phyloP scores from a whole-genome alignment of 305 asterid genomes.

The Euphrasia arctica region DNA sequence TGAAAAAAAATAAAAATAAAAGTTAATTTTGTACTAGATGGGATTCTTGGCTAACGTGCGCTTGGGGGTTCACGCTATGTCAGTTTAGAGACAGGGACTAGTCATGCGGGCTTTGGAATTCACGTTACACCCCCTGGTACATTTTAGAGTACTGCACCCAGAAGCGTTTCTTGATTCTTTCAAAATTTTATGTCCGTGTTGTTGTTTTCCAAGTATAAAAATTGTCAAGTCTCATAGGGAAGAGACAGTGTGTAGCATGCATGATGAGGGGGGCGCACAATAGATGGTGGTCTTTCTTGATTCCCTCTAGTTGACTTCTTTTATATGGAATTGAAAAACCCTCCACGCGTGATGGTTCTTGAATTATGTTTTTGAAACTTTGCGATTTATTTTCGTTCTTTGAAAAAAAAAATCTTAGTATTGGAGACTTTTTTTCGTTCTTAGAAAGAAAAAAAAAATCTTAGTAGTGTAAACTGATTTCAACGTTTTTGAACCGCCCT shows the following conservation, averaged over 20 bases:
- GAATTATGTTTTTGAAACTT: slow-evolving; percentile 28
- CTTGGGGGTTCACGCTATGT: slow-evolving; percentile 54
- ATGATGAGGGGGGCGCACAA: slow-evolving; percentile 31
- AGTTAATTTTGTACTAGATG: no score
- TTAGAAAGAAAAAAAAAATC: not conserved
- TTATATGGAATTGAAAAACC: slow-evolving; percentile 1
- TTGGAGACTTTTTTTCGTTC: not conserved
- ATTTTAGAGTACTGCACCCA: slow-evolving; percentile 26
- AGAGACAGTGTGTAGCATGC: slow-evolving; percentile 33
- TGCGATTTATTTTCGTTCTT: not conserved
- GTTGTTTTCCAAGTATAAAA: slow-evolving; percentile 35
- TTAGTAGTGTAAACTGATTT: no score
- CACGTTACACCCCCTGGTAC: slow-evolving; percentile 39
- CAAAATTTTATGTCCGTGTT: slow-evolving; percentile 24
- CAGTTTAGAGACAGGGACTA: slow-evolving; percentile 60
- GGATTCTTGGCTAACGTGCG: slow-evolving; percentile 43
- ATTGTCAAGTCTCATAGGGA: not conserved
- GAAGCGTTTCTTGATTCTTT: slow-evolving; percentile 30
- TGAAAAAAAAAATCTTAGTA: not conserved
- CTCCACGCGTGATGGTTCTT: slow-evolving; percentile 27
- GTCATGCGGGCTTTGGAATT: slow-evolving; percentile 53
- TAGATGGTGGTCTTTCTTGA: slow-evolving; percentile 59
- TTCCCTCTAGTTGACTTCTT: slow-evolving; percentile 31
- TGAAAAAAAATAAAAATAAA: no score
- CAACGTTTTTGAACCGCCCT: no score